Base-by-base conservation (phyloP, 2,329 filamentous ascomycete genomes). In the Talaromyces sp. region DNA sequence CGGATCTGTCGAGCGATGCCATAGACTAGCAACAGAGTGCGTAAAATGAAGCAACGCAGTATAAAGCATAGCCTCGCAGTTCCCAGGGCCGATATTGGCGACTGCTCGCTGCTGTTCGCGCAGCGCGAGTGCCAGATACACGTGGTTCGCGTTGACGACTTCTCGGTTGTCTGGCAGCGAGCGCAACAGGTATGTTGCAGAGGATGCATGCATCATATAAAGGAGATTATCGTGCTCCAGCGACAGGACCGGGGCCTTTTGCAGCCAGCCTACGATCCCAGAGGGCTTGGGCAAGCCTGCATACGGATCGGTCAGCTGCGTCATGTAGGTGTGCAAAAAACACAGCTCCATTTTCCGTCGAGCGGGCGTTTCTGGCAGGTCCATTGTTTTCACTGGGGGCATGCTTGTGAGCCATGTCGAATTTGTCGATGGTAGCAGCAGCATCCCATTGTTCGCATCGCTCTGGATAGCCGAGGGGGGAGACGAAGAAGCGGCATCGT, bases 21-120 rank as follows among this genome's bases (percentile, higher is more conserved):
- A 68, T 1, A 73, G 63, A 54, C 68, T 67, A 3, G 67, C 68
- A 30, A 73, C 67, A 4, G 72, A 66, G 33, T 68, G 69, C 56
- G 72, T 65, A 30, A 67, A 66, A 52, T 57, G 56, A 30, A 57
- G 36, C 28, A 57, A 3, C 7, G 44, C 44, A 14, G 18, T 14
- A 5, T 51, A 51, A 18, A 51, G 18, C 9, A 51, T 6, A 28
- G 44, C 18, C 27, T 51, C 44, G 44, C 44, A 5, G 27, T 51
- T 51, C 3, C 18, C 44, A 51, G 12, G 44, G 44, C 27, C 5
- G 18, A 51, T 51, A 28, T 28, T 12, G 8, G 44, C 44, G 18
- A 51, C 44, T 3, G 44, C 44, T 28, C 8, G 10, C 44, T 51
- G 44, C 44, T 51, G 44, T 23, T 51, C 44, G 18, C 44, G 44